Evolutionary conservation across 352 stramenopile genomes (phyloP).

Genomic region (Phytophthora chlamydospora): DNA sequence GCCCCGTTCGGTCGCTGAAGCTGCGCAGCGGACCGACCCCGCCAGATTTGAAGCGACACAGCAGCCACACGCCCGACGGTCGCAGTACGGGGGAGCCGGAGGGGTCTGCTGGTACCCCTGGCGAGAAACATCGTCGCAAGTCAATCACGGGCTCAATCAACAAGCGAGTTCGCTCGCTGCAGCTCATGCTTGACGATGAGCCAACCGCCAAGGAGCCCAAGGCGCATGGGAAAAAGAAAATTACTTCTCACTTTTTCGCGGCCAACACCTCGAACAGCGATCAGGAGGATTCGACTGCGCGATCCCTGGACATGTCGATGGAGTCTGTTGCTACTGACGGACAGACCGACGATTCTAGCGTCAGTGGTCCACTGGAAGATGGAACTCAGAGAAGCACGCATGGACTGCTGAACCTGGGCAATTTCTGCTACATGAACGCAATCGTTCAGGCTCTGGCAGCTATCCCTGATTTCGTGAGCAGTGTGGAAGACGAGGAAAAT

Average conservation of each 20-base stretch:
- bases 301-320: slow-evolving; percentile 35
- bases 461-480: slow-evolving; percentile 68
- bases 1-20: slow-evolving; percentile 53
- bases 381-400: slow-evolving; percentile 57
- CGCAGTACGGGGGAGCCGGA: slow-evolving; percentile 22
- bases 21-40: slow-evolving; percentile 39
- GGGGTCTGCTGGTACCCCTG: slow-evolving; percentile 16
- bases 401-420: slow-evolving; percentile 95
- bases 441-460: slow-evolving; percentile 87
- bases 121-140: slow-evolving; percentile 31
- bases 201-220: slow-evolving; percentile 22
- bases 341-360: slow-evolving; percentile 13
- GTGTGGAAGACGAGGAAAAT: slow-evolving; percentile 60
- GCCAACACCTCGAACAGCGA: slow-evolving; percentile 24
- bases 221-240: slow-evolving; percentile 30
- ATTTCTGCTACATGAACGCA: slow-evolving; percentile 95
- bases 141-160: slow-evolving; percentile 47
- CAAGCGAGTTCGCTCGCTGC: slow-evolving; percentile 81
- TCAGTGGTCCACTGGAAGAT: slow-evolving; percentile 17
- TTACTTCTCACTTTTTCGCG: slow-evolving; percentile 57
- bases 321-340: slow-evolving; percentile 27
- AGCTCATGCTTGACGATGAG: slow-evolving; percentile 76
- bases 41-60: slow-evolving; percentile 41
- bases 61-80: slow-evolving; percentile 22
- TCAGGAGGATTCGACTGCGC: slow-evolving; percentile 10